Base-by-base conservation (phyloP, 495 filamentous ascomycete genomes). In the Evansstolkia leycettana region DNA sequence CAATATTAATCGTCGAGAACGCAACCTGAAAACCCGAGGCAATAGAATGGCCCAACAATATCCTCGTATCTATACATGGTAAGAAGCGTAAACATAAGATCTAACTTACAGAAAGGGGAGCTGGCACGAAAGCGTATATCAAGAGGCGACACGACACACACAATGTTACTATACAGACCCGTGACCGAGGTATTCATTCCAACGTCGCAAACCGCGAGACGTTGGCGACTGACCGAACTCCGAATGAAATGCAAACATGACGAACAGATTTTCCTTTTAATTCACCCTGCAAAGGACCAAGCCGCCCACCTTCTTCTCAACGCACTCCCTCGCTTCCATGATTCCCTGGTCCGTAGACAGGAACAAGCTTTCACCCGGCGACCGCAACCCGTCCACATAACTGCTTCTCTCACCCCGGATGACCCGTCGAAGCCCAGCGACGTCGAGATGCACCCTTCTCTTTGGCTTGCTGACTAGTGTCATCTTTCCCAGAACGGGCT, bases 231-330 rank as follows among this genome's bases (percentile, higher is more conserved):
- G 50, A 48, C 57, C 52, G 50, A 65, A 65, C 61, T 62, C 61
- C 61, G 52, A 41, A 51, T 46, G 43, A 58, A 58, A 65, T 62
- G 58, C 58, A 58, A 61, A 52, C 17, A 48, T 40, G 29, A 38
- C 18, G 32, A 30, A 48, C 47, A 49, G 35, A 36, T 16, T 30
- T 43, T 34, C 37, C 33, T 35, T 55, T n/a, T 68, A 52, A 23
- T 43, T 39, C 31, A 82, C 78, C 43, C 87, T 65, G 64, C 82
- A 90, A 34, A 98, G 50, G 45, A 87, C 62, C 70, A 90, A 57
- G 6, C 90, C 90, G 14, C 90, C 90, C 17, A 85, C 56, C 60
- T 76, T 85, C 68, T 76, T 79, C 66, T 84, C 80, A 40, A 92
- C 64, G 45, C 84, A 90, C 58, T 96, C 85, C 50, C 90, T 72